Base-by-base conservation (phyloP, 2,329 filamentous ascomycete species). In the Chaetomiaceae sp. region DNA sequence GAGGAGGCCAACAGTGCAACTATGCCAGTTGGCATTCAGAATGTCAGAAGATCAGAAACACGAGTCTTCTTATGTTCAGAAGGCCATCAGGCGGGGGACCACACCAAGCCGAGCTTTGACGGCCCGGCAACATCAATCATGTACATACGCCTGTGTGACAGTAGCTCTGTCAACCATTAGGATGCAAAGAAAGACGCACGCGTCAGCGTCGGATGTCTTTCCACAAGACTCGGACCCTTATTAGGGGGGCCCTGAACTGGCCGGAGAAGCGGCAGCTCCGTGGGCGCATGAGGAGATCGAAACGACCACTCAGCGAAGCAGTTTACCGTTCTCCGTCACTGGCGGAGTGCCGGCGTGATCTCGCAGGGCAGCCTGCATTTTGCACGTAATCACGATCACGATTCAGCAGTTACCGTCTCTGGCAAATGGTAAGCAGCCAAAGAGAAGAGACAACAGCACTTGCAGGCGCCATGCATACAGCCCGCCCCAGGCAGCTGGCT, bases 11-110 rank as follows among this genome's bases (percentile, higher is more conserved):
- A 30, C 11, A 27, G 25, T 43, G 30, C 14, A 21, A 21, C 18
- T 29, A 18, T 44, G 40, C 48, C 48, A 51, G 38, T 45, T 44
- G 48, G 48, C 48, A 34, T 30, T 23, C 16, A 32, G 4, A 33
- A 14, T 13, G 45, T 38, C 45, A 38, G 23, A 6, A 30, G 30
- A 25, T n/a, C 14, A 34, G 32, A 46, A 18, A 13, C 20, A 46
- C 32, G 43, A 13, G 30, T 6, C 14, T 16, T 13, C 33, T 4
- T 5, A 36, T n/a, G 10, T n/a, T n/a, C n/a, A n/a, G n/a, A n/a
- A n/a, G n/a, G n/a, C n/a, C n/a, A n/a, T n/a, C n/a, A n/a, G n/a
- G n/a, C n/a, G n/a, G n/a, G n/a, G n/a, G n/a, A n/a, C n/a, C n/a
- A n/a, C n/a, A n/a, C n/a, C n/a, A n/a, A n/a, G n/a, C n/a, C n/a